Evolutionary conservation across 768 basidiomycete genomes (phyloP), one percentile per base, ranked within the genome.

Genomic region (Russula griseocarnosa): DNA sequence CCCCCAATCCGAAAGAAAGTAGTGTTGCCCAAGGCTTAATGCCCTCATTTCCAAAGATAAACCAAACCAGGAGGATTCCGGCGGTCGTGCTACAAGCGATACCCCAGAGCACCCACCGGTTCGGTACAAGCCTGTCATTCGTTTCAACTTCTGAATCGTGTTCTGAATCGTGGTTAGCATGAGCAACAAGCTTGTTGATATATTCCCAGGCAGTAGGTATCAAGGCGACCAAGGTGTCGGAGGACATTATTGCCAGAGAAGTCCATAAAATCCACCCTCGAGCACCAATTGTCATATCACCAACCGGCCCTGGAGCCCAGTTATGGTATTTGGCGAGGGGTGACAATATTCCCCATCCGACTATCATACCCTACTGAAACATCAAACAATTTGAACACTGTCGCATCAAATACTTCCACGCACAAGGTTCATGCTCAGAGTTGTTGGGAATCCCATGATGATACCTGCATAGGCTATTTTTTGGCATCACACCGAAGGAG

Each of bases 241-340:
- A 83, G 73, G 88, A 92, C 96, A 98, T 98, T 70, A 96, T 90
- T 5, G 94, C 95, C 40, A 98, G 81, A 1, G 94, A 90, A 24
- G 87, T 82, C 96, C 96, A 98, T n/a, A 98, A 83, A 60, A 96
- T 94, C 93, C 93, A 96, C 38, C 92, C 92, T 57, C 95, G 84
- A n/a, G 94, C 87, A 47, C 96, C 96, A 63, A 82, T 81, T 5
- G 86, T 81, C 82, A 94, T 92, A 69, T 92, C 90, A 1, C 87
- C 85, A 6, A 96, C 93, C 10, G 90, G 86, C 5, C 94, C 96
- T 51, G 96, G 94, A 0, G 96, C 95, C 96, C 96, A 98, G 13
- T 91, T 93, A 0, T 77, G 74, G 52, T 81, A 69, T 70, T 93
- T 94, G 7, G 94, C 83, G 8, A 98, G 71, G 6, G 96, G 96